Conservation (phyloP, 768 basidiomycete genomes). For the Auriscalpium orientale region DNA sequence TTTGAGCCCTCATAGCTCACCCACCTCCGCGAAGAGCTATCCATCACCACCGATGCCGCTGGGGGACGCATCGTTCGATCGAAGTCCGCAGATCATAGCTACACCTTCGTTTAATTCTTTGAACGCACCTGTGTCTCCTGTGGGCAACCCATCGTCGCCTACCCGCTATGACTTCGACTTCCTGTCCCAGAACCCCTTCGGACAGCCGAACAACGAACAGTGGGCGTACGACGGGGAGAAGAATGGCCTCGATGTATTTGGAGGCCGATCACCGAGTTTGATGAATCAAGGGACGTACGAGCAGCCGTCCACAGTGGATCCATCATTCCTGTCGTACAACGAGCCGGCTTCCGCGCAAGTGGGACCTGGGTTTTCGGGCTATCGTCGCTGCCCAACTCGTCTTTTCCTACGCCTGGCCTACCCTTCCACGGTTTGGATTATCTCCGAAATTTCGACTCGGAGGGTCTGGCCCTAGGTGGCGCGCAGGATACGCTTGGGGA, state of each 20-base stretch:
- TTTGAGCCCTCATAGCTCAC: slow-evolving; percentile 67
- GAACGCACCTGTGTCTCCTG: slow-evolving; percentile 11
- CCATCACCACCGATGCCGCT: slow-evolving; percentile 61
- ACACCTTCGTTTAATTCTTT: slow-evolving; percentile 28
- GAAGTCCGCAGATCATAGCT: slow-evolving; percentile 45
- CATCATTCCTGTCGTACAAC: slow-evolving; percentile 11
- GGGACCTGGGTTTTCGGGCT: slow-evolving; percentile 27
- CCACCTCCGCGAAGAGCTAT: slow-evolving; percentile 56
- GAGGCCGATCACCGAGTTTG: slow-evolving; percentile 3
- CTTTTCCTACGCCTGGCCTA: slow-evolving; percentile 65
- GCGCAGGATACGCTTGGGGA: slow-evolving; percentile 42
- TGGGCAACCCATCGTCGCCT: slow-evolving; percentile 7
- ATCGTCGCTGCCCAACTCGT: slow-evolving; percentile 45
- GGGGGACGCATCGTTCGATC: slow-evolving; percentile 40
- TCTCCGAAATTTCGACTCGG: slow-evolving; percentile 67
- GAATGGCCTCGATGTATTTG: slow-evolving; percentile 1
- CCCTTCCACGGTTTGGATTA: slow-evolving; percentile 82
- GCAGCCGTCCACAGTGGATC: slow-evolving; percentile 12
- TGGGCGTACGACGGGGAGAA: slow-evolving; percentile 11
- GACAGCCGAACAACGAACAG: neutral
- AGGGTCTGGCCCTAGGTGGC: slow-evolving; percentile 21
- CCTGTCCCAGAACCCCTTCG: slow-evolving; percentile 4
- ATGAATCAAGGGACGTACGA: slow-evolving; percentile 3
- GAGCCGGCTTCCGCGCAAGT: slow-evolving; percentile 2
- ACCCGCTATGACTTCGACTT: slow-evolving; percentile 15